Evolutionary conservation across 805 yeast genomes (phyloP).

Genomic region (Starmerella riodocensis): DNA sequence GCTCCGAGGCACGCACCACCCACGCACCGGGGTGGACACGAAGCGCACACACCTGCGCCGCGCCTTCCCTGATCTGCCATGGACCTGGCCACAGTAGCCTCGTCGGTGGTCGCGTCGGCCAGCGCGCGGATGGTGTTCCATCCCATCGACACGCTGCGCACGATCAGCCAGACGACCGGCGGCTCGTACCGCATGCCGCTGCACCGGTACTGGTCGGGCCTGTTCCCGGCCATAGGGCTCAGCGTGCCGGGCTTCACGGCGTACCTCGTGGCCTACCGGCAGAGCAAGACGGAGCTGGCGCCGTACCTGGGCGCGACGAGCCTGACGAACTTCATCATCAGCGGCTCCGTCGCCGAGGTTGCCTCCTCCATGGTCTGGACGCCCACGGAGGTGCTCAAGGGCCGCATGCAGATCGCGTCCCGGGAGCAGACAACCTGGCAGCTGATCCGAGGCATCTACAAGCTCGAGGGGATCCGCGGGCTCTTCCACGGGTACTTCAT

Average conservation of each 20-base stretch:
- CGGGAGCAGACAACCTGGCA: constrained; percentile 8
- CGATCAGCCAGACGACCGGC: constrained; percentile 32
- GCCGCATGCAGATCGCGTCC: constrained; percentile 31
- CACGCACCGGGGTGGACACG: too few species aligned
- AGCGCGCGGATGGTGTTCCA: constrained; percentile 31
- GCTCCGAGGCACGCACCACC: too few species aligned
- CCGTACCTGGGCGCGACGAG: constrained; percentile 29
- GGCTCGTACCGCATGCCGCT: constrained; percentile 29
- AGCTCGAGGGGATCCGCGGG: constrained; percentile 61
- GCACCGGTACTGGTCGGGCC: constrained; percentile 31
- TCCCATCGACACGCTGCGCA: constrained; percentile 34
- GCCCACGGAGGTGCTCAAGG: constrained; percentile 36
- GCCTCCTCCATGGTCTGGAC: constrained; percentile 32
- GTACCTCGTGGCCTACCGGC: constrained; percentile 31
- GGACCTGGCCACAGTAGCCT: constrained; percentile 30
- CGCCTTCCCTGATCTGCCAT: too few species aligned
- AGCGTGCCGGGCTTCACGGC: constrained; percentile 34
- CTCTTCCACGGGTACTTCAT: constrained; percentile 59
- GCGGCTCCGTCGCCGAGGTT: constrained; percentile 32
- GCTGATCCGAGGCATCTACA: constrained; percentile 31
- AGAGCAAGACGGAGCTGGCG: constrained; percentile 28
- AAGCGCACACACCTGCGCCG: too few species aligned
- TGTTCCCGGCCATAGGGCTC: constrained; percentile 29
- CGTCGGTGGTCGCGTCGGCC: constrained; percentile 31
- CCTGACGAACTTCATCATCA: constrained; percentile 27